Conservation (phyloP, 139 green algal species). For the Desmodesmus armatus region DNA sequence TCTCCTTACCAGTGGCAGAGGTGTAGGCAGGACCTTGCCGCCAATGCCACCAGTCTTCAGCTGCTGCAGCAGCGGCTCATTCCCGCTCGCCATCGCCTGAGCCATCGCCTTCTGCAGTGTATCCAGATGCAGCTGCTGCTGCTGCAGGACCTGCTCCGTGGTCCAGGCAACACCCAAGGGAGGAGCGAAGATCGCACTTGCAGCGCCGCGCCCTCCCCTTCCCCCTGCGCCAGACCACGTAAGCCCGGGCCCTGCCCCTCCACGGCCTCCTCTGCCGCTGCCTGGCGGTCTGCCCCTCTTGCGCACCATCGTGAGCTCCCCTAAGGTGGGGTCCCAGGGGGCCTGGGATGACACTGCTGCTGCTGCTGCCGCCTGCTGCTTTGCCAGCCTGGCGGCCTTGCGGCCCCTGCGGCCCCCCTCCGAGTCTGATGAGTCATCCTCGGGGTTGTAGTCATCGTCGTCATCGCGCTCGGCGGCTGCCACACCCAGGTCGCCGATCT, state of each 20-base stretch:
- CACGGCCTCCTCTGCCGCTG: neutral
- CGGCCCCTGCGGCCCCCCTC: neutral
- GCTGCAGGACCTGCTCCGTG: conserved; percentile 37
- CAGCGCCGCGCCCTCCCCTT: no score
- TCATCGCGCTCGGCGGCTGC: conserved; percentile 40
- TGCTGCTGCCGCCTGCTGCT: neutral
- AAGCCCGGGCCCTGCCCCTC: conserved; percentile 14
- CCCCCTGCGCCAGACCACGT: no score
- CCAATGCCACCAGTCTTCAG: neutral
- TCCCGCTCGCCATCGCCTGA: conserved; percentile 2
- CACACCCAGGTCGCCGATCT: conserved; percentile 42
- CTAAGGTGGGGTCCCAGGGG: no score
- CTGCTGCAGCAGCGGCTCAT: neutral
- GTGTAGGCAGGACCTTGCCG: conserved; percentile 11
- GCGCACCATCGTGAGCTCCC: no score
- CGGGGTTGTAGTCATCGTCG: conserved; percentile 36
- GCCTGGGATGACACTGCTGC: no score
- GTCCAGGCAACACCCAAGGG: no score
- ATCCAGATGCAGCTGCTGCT: conserved; percentile 38
- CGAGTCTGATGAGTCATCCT: neutral
- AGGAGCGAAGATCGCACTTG: no score
- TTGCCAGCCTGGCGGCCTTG: neutral
- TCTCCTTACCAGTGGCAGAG: conserved; percentile 5
- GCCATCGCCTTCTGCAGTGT: conserved; percentile 40
- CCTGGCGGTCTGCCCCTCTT: neutral